A percentile compares a stretch with the other conserved stretches of the same genome.
These are phyloP conservation scores for Adansonia madagascariensis DNA, from an alignment of 441 rosid genomes.

Conservation along the genomic window DNA sequence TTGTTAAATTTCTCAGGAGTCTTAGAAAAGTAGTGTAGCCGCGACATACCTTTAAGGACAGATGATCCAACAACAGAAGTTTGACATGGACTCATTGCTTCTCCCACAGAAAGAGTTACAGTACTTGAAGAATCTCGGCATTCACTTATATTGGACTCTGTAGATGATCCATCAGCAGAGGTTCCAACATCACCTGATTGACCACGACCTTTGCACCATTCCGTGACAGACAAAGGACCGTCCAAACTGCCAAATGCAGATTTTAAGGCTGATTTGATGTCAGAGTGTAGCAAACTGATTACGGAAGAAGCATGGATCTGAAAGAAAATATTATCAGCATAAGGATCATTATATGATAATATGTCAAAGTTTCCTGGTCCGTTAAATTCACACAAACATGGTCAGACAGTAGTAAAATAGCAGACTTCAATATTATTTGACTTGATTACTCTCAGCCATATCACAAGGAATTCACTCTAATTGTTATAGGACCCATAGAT, in stretches of 20 bases:
- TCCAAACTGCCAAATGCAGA: constrained; percentile 87
- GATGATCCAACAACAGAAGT: constrained; percentile 64
- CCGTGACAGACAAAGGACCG: constrained; percentile 89
- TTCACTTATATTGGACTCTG: constrained; percentile 76
- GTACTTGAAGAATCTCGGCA: constrained; percentile 69
- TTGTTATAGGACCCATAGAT: constrained; percentile 10
- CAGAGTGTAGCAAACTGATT: constrained; percentile 87
- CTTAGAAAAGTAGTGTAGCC: constrained; percentile 20
- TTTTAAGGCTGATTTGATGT: constrained; percentile 86
- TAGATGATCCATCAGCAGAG: constrained; percentile 70
- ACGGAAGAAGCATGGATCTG: constrained; percentile 91
- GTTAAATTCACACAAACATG: background rate
- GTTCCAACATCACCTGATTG: constrained; percentile 62
- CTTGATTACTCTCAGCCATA: background rate
- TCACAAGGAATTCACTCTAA: background rate
- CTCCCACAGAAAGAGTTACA: constrained; percentile 52
- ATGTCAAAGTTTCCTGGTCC: background rate
- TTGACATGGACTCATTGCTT: constrained; percentile 64
- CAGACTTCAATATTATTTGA: background rate
- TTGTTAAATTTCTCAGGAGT: constrained; percentile 29
- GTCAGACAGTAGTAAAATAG: background rate
- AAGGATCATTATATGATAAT: constrained; percentile 20
- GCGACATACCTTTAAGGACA: constrained; percentile 53
- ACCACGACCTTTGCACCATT: constrained; percentile 96
- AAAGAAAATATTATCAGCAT: constrained; percentile 35